phyloP scores from a whole-genome alignment of 768 basidiomycete genomes.

The Boletales sp. region DNA sequence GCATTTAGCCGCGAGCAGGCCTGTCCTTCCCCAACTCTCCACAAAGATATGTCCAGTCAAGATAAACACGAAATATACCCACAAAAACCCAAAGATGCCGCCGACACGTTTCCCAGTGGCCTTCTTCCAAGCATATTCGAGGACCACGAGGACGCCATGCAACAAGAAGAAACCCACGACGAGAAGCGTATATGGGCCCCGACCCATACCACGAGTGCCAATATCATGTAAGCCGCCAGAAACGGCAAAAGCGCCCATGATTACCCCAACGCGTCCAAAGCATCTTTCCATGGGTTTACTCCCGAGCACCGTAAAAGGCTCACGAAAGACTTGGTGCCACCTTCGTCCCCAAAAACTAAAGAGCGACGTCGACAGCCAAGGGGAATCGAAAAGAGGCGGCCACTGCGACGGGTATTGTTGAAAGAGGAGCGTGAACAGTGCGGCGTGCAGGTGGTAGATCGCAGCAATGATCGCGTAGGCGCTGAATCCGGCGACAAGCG shows the following conservation, averaged over 20 bases:
- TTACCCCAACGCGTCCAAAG: constrained; percentile 45
- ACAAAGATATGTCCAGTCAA: constrained; percentile 46
- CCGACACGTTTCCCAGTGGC: constrained; percentile 43
- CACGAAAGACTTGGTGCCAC: constrained; percentile 72
- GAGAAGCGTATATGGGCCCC: constrained; percentile 41
- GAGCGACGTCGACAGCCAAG: constrained; percentile 58
- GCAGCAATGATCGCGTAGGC: constrained; percentile 45
- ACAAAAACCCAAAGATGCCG: constrained; percentile 49
- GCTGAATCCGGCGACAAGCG: constrained; percentile 39
- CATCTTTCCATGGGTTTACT: constrained; percentile 38
- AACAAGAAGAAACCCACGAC: constrained; percentile 54
- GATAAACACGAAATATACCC: constrained; percentile 48
- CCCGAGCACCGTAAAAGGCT: constrained; percentile 53
- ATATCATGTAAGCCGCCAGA: constrained; percentile 61
- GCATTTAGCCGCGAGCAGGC: constrained; percentile 15
- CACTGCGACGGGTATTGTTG: constrained; percentile 49
- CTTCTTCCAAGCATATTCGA: constrained; percentile 47
- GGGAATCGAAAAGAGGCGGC: constrained; percentile 60
- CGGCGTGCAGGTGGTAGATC: constrained; percentile 39
- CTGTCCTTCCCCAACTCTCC: constrained; percentile 36
- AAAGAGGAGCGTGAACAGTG: constrained; percentile 45
- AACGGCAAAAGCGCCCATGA: constrained; percentile 56
- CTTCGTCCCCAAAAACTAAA: constrained; percentile 55
- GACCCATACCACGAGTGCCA: constrained; percentile 56
- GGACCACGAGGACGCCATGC: constrained; percentile 48